phyloP scores from a whole-genome alignment of 202 grass and related monocot species.

The Sporobolus alterniflorus region DNA sequence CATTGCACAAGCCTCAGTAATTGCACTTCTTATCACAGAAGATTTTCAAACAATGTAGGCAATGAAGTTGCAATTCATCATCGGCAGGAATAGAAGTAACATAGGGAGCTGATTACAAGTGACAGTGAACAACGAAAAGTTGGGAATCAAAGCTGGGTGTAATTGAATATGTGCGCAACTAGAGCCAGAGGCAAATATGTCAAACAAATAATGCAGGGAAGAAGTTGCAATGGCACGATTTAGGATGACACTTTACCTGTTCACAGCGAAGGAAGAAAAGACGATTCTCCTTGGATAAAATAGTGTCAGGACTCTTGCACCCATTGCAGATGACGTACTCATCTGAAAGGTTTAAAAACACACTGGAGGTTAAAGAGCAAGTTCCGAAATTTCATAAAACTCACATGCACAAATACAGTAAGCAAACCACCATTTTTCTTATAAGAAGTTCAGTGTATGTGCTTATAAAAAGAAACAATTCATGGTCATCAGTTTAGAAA shows the following conservation, averaged over 20 bases:
- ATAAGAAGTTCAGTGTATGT: neutral
- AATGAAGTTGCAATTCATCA: slow-evolving; percentile 37
- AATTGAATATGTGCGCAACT: neutral
- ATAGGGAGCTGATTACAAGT: neutral
- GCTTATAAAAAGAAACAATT: neutral
- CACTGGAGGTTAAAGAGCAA: neutral
- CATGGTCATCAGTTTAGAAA: neutral
- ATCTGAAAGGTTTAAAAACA: slow-evolving; percentile 37
- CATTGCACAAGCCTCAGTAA: slow-evolving; percentile 19
- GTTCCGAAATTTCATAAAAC: neutral
- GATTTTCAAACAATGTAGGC: slow-evolving; percentile 45
- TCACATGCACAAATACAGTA: neutral
- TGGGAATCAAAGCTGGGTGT: neutral
- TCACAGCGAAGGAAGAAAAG: slow-evolving; percentile 76
- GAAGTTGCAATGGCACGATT: neutral
- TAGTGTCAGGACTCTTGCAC: slow-evolving; percentile 79
- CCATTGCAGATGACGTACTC: slow-evolving; percentile 81
- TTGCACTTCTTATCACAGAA: slow-evolving; percentile 29
- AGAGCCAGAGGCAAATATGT: neutral
- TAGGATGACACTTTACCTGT: slow-evolving; percentile 55
- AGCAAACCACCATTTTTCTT: neutral
- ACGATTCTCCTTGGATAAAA: slow-evolving; percentile 64
- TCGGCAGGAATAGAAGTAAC: neutral
- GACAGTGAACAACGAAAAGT: neutral
- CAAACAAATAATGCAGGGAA: neutral